Conservation (phyloP, 2,329 filamentous ascomycete species). For the Verticillium isaacii region DNA sequence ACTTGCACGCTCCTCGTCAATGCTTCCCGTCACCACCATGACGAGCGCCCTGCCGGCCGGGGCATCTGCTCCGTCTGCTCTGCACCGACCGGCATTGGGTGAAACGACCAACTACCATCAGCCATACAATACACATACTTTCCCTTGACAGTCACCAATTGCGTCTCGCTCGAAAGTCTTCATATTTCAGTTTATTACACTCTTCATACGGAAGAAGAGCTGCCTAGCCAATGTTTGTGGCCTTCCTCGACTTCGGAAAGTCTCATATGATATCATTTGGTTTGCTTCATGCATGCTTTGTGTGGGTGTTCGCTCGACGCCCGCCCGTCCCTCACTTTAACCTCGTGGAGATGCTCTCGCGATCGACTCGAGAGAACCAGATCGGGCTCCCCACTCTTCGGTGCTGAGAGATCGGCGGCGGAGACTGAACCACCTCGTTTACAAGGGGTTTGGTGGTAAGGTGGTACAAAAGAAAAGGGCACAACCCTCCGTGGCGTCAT, state of each 20-base stretch:
- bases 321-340: conserved; percentile 64
- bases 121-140: not conserved
- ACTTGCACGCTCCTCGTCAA: not conserved
- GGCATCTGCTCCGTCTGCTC: not conserved
- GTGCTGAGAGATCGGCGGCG: conserved; percentile 61
- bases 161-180: not conserved
- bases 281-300: conserved; percentile 22
- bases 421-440: conserved; percentile 54
- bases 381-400: conserved; percentile 57
- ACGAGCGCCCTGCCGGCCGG: not conserved
- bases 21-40: not conserved
- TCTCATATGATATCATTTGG: conserved; percentile 8
- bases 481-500: conserved; percentile 16
- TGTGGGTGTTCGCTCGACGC: conserved; percentile 58
- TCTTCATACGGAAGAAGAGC: conserved; percentile 1
- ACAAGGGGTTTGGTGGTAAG: conserved; percentile 31
- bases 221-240: conserved; percentile 1
- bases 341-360: conserved; percentile 55
- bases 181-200: not conserved
- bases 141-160: not conserved
- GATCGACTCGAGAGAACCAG: conserved; percentile 15
- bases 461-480: conserved; percentile 45
- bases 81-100: not conserved
- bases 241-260: not conserved
- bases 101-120: not conserved